Evolutionary conservation across 768 basidiomycete genomes (phyloP), one percentile per base, ranked within the genome.

Genomic region (Suillus tomentosus): DNA sequence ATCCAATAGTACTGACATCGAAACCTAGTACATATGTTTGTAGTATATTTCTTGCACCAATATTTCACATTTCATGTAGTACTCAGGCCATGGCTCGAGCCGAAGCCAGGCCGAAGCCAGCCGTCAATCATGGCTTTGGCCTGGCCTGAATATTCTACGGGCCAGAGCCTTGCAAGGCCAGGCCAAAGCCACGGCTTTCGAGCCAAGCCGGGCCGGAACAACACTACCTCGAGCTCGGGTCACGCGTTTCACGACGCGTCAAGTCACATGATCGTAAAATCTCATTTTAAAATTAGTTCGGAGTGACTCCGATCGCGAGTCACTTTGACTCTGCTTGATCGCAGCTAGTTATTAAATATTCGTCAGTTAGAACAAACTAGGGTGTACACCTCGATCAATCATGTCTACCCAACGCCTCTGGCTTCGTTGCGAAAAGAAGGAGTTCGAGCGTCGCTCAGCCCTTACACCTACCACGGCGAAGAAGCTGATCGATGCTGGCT

Each of bases 361-460:
- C 27, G 15, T 17, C 15, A 17, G 9, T 51, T 3, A 9, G 17
- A 5, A 39, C 37, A 56, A 22, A 36, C 54, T 3, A 55, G 14
- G 13, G n/a, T 55, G n/a, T 10, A 58, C 15, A 58, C 24, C 57
- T 31, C 7, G 24, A 42, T 40, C 56, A 24, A 64, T 53, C 60
- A 88, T 89, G 87, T 70, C 85, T 71, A 81, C 77, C 61, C 79
- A 78, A 39, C 69, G 76, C 15, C 84, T 99, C 70, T 99, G 96
- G 96, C 86, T 99, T 50, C 89, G 97, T 69, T 97, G 95, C 81
- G 97, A 99, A 82, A 97, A 89, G 75, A 99, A 99, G 77, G 85
- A 88, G 67, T 95, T 96, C 67, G 97, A 99, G 78, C 87, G 87
- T 62, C 92, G 97, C 55, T 88, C 95, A 36, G 96, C 96, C 9